phyloP scores from a whole-genome alignment of 208 protist species.

The Crithidia brevicula region DNA sequence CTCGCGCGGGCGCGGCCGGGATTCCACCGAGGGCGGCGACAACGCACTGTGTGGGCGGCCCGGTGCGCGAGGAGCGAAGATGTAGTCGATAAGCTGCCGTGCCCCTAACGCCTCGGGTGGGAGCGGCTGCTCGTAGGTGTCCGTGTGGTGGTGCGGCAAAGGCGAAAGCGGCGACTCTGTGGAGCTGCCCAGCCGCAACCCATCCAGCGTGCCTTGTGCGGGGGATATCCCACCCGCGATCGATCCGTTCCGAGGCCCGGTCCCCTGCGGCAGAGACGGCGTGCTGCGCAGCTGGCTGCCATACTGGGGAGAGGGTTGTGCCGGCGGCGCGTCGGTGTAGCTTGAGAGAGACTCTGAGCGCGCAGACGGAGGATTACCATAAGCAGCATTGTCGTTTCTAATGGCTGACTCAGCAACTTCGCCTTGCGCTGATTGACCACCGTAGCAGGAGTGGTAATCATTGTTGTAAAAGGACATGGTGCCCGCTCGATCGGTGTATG shows the following conservation, averaged over 20 bases:
- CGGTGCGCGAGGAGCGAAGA: conserved; percentile 32
- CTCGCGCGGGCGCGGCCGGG: conserved; percentile 31
- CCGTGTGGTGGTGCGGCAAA: conserved; percentile 21
- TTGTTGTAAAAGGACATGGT: conserved; percentile 20
- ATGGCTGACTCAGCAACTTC: conserved; percentile 7
- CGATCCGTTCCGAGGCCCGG: conserved; percentile 10
- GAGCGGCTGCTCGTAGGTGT: conserved; percentile 42
- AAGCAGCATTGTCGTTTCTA: conserved; percentile 17
- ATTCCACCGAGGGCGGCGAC: conserved; percentile 29
- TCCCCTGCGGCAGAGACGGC: background rate
- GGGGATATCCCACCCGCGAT: background rate
- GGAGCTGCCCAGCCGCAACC: background rate
- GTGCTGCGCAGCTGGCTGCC: background rate
- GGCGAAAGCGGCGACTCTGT: background rate
- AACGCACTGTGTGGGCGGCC: conserved; percentile 29
- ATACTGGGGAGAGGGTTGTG: background rate
- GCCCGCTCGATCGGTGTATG: background rate
- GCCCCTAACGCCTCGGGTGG: conserved; percentile 46
- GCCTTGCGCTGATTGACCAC: background rate
- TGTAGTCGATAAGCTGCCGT: conserved; percentile 46
- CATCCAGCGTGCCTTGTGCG: conserved; percentile 12
- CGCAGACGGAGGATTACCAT: background rate
- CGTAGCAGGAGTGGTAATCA: conserved; percentile 2
- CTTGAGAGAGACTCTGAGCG: background rate
- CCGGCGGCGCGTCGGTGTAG: background rate